Evolutionary conservation across 2,329 filamentous ascomycete species (phyloP).

Genomic region (Fusarium bulbicola): DNA sequence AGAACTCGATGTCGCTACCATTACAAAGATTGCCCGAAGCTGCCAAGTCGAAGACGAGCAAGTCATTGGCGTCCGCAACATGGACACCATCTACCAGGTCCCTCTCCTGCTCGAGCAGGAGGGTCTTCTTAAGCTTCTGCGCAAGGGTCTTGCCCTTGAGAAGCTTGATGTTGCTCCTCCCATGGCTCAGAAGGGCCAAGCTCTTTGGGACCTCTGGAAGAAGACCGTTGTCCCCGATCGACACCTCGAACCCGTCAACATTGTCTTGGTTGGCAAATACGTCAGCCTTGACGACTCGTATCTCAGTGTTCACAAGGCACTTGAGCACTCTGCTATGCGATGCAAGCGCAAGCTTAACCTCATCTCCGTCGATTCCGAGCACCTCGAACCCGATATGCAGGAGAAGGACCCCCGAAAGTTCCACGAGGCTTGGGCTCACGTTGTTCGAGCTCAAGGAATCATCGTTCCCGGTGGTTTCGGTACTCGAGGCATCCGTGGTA

Average conservation of each 20-base stretch:
- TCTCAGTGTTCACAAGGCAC: slow-evolving; percentile 80
- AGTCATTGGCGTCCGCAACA: slow-evolving; percentile 89
- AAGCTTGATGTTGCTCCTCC: slow-evolving; percentile 60
- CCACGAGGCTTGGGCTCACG: slow-evolving; percentile 85
- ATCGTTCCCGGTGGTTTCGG: slow-evolving; percentile 83
- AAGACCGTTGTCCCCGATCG: slow-evolving; percentile 73
- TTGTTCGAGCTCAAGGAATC: slow-evolving; percentile 68
- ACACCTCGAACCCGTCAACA: slow-evolving; percentile 73
- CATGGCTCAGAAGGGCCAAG: slow-evolving; percentile 68
- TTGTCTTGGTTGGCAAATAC: slow-evolving; percentile 95
- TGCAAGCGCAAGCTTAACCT: slow-evolving; percentile 83
- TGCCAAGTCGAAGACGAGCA: slow-evolving; percentile 89
- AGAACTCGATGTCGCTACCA: slow-evolving; percentile 75
- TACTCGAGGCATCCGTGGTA: slow-evolving; percentile 79
- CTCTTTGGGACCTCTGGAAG: slow-evolving; percentile 84
- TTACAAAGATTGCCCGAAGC: slow-evolving; percentile 87
- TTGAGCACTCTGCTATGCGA: slow-evolving; percentile 92
- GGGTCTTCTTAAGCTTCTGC: slow-evolving; percentile 74
- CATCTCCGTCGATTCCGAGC: slow-evolving; percentile 83
- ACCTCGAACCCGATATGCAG: slow-evolving; percentile 76
- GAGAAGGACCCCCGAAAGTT: slow-evolving; percentile 74
- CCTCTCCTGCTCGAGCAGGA: slow-evolving; percentile 91
- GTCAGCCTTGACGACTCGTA: slow-evolving; percentile 86
- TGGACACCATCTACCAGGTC: slow-evolving; percentile 92
- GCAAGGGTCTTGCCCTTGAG: slow-evolving; percentile 71